Evolutionary conservation across 768 basidiomycete species (phyloP).

Genomic region (Leccinum barrowsii): DNA sequence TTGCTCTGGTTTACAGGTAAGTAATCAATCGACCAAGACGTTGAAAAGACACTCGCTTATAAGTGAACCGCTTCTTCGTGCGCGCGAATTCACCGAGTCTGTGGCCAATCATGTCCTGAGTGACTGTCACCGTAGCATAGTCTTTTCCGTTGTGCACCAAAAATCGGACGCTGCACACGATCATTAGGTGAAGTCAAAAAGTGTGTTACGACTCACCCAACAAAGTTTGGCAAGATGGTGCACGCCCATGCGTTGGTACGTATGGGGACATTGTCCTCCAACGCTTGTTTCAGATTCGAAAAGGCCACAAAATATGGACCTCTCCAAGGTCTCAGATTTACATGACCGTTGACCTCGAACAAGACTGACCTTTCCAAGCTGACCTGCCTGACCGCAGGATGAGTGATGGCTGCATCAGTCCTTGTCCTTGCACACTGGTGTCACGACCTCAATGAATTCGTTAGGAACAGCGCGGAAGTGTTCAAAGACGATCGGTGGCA

Average conservation of each 20-base stretch:
- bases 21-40: not conserved
- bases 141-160: conserved; percentile 93
- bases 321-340: conserved; percentile 27
- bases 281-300: conserved; percentile 78
- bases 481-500: too few relatives aligned
- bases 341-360: not conserved
- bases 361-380: conserved; percentile 73
- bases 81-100: conserved; percentile 94
- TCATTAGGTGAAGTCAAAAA: not conserved
- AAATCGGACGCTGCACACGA: conserved; percentile 64
- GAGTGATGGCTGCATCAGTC: conserved; percentile 59
- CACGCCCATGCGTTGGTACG: conserved; percentile 85
- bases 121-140: conserved; percentile 80
- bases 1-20: not conserved
- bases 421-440: too few relatives aligned
- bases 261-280: conserved; percentile 78
- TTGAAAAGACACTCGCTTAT: conserved; percentile 57
- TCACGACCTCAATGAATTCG: too few relatives aligned
- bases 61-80: conserved; percentile 84
- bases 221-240: conserved; percentile 93
- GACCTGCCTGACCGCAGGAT: conserved; percentile 63
- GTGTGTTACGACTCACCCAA: conserved; percentile 62
- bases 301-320: conserved; percentile 96
- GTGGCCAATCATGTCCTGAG: conserved; percentile 98
- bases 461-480: too few relatives aligned